Percentiles rank a stretch among this genome's conserved stretches.
These are phyloP conservation scores for Herpetomonas samuelpessoai DNA, from an alignment of 208 protist species.

Conservation along the genomic window DNA sequence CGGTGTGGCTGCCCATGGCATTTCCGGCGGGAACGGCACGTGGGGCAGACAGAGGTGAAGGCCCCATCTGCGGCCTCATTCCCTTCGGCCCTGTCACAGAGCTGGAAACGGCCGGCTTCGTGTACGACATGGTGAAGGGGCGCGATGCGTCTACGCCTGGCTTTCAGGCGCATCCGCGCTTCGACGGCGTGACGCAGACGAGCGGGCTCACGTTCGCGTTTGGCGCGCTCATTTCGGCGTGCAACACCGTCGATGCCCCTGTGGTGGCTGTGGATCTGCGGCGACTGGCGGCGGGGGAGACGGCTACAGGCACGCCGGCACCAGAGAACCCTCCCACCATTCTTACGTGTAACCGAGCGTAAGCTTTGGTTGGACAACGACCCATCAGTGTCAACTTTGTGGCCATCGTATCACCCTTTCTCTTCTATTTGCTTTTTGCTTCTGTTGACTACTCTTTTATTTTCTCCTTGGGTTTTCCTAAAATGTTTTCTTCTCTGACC, in stretches of 20 bases:
- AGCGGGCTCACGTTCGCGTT: constrained; percentile 43
- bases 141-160: neutral
- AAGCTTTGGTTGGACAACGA: neutral
- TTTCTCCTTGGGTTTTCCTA: constrained; percentile 10
- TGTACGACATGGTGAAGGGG: constrained; percentile 69
- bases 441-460: constrained; percentile 19
- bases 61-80: constrained; percentile 52
- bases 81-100: constrained; percentile 52
- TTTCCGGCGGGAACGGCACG: neutral
- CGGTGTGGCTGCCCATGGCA: constrained; percentile 32
- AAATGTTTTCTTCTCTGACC: constrained; percentile 3
- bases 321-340: constrained; percentile 21
- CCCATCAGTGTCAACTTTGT: neutral
- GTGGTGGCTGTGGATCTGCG: constrained; percentile 66
- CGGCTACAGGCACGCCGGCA: neutral
- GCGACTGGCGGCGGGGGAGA: constrained; percentile 3
- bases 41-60: constrained; percentile 5
- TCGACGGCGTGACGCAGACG: constrained; percentile 47
- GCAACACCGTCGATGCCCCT: constrained; percentile 37
- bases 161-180: constrained; percentile 5
- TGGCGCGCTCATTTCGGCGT: constrained; percentile 50
- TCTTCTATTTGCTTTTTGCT: constrained; percentile 5
- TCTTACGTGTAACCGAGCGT: constrained; percentile 13
- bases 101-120: constrained; percentile 66
- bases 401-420: constrained; percentile 1